Evolutionary conservation across 2,329 filamentous ascomycete genomes (phyloP), one percentile per base, ranked within the genome.

Genomic region (Saccharata proteae): DNA sequence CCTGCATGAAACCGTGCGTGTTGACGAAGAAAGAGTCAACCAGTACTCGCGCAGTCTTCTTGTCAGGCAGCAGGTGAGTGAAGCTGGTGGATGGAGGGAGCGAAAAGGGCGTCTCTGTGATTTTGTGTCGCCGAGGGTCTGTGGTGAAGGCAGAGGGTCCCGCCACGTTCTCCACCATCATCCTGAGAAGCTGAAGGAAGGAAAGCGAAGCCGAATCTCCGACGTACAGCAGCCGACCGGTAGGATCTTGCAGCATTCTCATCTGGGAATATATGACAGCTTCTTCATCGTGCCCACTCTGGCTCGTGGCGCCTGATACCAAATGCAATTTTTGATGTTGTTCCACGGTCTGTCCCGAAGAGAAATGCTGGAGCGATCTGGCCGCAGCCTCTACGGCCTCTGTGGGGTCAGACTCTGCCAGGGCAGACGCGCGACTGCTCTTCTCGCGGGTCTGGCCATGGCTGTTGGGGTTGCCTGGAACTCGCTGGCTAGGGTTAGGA

Each of bases 171-270:
- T 71, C 65, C 4, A 77, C 70, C 40, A 76, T 66, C 53, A 69
- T 67, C 7, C 73, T 67, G 12, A 77, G 64, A 26, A 72, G 54
- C 34, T 76, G 68, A 3, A 77, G 54, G 41, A 71, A 76, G 0
- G 73, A 72, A 5, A 77, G 54, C 0, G 69, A 70, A 1, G 71
- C 71, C 2, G 74, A 71, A 40, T 76, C 69, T n/a, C 74, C 73
- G 38, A 76, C 60, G 38, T 75, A 77, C 15, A 73, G 55, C 19
- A 74, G 52, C 41, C 69, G 60, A 7, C 71, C 70, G 0, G 64
- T 70, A 8, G 62, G 62, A 43, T 77, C 72, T 41, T 71, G 63
- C 22, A 77, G 53, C 67, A 77, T 72, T 38, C 70, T 59, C 17
- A 64, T 62, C 37, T 69, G 61, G 7, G 64, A 62, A 38, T 66